These are phyloP conservation scores for Mytilinidion resinicola DNA, from an alignment of 495 filamentous ascomycete genomes.

Conservation along the genomic window DNA sequence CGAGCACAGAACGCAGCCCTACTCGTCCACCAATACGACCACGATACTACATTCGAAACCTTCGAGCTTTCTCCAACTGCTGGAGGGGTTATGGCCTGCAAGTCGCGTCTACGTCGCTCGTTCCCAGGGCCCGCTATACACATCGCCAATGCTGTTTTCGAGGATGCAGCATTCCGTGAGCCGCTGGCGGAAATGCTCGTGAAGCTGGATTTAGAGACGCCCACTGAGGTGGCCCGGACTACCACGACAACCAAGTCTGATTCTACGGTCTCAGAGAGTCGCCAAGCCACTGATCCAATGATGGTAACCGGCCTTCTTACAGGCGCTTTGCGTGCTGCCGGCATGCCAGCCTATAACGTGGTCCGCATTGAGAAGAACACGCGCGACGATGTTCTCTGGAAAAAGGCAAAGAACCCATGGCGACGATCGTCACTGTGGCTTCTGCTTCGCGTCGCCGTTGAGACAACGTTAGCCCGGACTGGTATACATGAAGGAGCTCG, in stretches of 20 bases:
- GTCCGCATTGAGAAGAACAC: constrained; percentile 50
- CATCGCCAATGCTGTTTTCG: constrained; percentile 33
- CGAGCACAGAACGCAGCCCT: constrained; percentile 56
- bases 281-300: constrained; percentile 49
- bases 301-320: constrained; percentile 53
- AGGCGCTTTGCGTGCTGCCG: constrained; percentile 42
- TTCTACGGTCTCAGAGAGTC: constrained; percentile 38
- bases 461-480: constrained; percentile 30
- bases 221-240: constrained; percentile 28
- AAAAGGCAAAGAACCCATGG: constrained; percentile 42
- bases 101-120: constrained; percentile 46
- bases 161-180: constrained; percentile 35
- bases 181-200: constrained; percentile 40
- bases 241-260: constrained; percentile 42
- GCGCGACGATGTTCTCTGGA: constrained; percentile 55
- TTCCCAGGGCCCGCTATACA: constrained; percentile 50
- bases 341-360: constrained; percentile 24
- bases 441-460: constrained; percentile 50
- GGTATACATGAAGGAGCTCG: not conserved
- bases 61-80: constrained; percentile 54
- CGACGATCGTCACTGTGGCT: constrained; percentile 55
- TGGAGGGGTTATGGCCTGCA: constrained; percentile 38
- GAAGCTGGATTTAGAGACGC: constrained; percentile 41
- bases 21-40: constrained; percentile 36
- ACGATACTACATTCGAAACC: constrained; percentile 41